phyloP scores from a whole-genome alignment of 139 green algal species.

The Pycnococcus provasolii region DNA sequence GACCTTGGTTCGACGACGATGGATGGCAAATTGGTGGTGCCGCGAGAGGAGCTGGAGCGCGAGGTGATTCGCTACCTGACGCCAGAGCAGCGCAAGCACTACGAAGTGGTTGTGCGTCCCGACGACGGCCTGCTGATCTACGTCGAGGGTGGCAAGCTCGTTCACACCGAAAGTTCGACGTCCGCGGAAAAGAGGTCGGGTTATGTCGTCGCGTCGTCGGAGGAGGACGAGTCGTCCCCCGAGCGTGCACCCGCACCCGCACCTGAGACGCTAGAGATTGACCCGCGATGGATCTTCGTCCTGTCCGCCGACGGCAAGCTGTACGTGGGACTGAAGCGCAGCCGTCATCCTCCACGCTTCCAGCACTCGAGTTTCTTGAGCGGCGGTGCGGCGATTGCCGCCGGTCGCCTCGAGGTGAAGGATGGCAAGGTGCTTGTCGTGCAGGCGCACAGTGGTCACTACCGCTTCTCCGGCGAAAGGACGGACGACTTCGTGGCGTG shows the following conservation, averaged over 20 bases:
- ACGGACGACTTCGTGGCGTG: no score
- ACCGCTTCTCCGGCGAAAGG: constrained; percentile 5
- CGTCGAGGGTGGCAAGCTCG: no score
- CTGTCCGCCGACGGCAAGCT: no score
- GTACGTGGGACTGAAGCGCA: constrained; percentile 37
- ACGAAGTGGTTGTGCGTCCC: no score
- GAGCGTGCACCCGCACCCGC: constrained; percentile 7
- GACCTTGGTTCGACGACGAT: constrained; percentile 41
- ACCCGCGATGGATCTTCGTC: no score
- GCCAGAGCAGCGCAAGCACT: not conserved
- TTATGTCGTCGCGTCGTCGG: constrained; percentile 13
- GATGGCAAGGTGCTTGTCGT: constrained; percentile 43
- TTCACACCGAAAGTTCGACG: no score
- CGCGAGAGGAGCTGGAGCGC: constrained; percentile 37
- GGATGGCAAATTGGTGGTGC: constrained; percentile 34
- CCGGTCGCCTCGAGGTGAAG: constrained; percentile 41
- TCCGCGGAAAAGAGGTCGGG: no score
- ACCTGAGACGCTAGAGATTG: no score
- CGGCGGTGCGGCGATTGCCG: constrained; percentile 44
- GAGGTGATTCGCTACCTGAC: constrained; percentile 47
- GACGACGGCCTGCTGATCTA: no score
- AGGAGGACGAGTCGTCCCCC: constrained; percentile 15
- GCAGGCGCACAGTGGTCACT: constrained; percentile 50
- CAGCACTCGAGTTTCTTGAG: constrained; percentile 54
- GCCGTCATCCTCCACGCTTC: constrained; percentile 29